These are phyloP conservation scores for Dictyostelium brefeldianum DNA, from an alignment of 78 protist genomes.

Conservation along the genomic window DNA sequence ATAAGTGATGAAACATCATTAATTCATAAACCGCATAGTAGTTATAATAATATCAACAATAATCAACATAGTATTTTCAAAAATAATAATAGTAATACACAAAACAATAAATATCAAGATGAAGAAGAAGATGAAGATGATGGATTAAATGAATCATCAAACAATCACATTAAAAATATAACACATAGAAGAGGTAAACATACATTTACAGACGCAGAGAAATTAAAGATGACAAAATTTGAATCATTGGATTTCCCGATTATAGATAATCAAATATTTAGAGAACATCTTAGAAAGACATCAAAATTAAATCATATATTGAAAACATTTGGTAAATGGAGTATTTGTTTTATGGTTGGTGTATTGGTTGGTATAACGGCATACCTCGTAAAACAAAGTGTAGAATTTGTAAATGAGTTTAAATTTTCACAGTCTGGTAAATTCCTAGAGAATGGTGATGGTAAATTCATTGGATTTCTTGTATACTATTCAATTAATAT, in stretches of 20 bases:
- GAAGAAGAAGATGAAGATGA: background rate
- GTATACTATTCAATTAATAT: slow-evolving; percentile 68
- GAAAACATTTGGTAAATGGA: slow-evolving; percentile 81
- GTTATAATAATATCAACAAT: background rate
- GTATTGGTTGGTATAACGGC: slow-evolving; percentile 78
- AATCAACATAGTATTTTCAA: background rate
- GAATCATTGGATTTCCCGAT: slow-evolving; percentile 79
- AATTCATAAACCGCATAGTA: background rate
- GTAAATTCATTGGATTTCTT: slow-evolving; percentile 55
- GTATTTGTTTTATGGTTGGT: slow-evolving; percentile 69
- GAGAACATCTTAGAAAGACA: slow-evolving; percentile 54
- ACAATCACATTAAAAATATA: background rate
- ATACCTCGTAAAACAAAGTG: slow-evolving; percentile 45
- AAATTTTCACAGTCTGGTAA: slow-evolving; percentile 42
- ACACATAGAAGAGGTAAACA: slow-evolving; percentile 76
- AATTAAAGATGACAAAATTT: slow-evolving; percentile 54
- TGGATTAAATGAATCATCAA: background rate
- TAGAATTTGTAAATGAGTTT: slow-evolving; percentile 42
- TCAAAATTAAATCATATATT: slow-evolving; percentile 46
- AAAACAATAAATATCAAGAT: too few species aligned
- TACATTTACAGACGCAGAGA: slow-evolving; percentile 52
- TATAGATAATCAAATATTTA: slow-evolving; percentile 70
- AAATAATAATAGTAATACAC: background rate
- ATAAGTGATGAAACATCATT: slow-evolving; percentile 29
- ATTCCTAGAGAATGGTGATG: background rate